Evolutionary conservation across 345 rosid species (phyloP).

Genomic region (Eutrema japonicum): DNA sequence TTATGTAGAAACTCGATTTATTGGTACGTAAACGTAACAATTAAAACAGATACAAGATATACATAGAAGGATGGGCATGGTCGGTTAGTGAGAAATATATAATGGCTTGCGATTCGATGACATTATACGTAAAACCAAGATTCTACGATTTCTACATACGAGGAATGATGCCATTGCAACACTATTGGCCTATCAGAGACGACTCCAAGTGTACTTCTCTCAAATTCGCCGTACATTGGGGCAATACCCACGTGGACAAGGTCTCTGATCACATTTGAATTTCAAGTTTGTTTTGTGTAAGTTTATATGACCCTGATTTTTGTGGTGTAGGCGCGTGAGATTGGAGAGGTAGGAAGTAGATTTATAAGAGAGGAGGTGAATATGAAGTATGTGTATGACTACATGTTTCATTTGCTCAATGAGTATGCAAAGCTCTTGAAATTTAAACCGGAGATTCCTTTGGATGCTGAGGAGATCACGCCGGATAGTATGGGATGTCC

Average conservation of each 20-base stretch:
- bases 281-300: background rate
- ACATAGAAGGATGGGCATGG: conserved; percentile 76
- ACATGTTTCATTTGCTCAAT: conserved; percentile 66
- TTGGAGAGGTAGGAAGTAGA: conserved; percentile 60
- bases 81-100: conserved; percentile 81
- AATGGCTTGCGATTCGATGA: conserved; percentile 68
- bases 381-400: conserved; percentile 69
- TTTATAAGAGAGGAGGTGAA: conserved; percentile 57
- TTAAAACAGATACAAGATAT: conserved; percentile 62
- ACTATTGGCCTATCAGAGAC: conserved; percentile 71
- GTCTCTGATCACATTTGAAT: conserved; percentile 13
- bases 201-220: conserved; percentile 57
- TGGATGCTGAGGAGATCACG: conserved; percentile 51
- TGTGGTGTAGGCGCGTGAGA: conserved; percentile 58
- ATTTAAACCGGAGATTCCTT: conserved; percentile 60
- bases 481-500: conserved; percentile 55
- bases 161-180: conserved; percentile 67
- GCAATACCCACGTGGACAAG: conserved; percentile 50
- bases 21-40: background rate
- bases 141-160: conserved; percentile 68
- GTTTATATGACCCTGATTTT: background rate
- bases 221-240: conserved; percentile 82
- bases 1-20: background rate
- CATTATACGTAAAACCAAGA: conserved; percentile 52
- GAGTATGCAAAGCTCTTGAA: conserved; percentile 66